phyloP scores from a whole-genome alignment of 805 yeast genomes.

The Starmerella floris region DNA sequence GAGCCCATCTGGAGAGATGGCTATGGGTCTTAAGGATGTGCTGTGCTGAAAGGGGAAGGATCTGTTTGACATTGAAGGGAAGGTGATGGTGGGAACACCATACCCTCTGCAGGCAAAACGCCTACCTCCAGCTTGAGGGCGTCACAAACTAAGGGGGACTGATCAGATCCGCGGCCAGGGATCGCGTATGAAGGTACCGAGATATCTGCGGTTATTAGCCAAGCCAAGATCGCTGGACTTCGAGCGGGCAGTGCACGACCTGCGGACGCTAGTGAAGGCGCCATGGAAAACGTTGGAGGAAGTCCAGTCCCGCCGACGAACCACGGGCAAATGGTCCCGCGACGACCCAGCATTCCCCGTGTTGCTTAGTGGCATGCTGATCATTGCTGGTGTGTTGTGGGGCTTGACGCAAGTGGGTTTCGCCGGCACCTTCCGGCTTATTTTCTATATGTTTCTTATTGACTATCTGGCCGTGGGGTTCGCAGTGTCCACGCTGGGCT shows the following conservation, averaged over 20 bases:
- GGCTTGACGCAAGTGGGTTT: conserved; percentile 62
- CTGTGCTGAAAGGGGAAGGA: too few relatives aligned
- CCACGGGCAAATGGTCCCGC: conserved; percentile 68
- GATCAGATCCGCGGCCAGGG: too few relatives aligned
- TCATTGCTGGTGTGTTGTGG: conserved; percentile 76
- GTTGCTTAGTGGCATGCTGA: conserved; percentile 50
- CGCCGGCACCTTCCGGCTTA: conserved; percentile 47
- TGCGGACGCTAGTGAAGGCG: conserved; percentile 52
- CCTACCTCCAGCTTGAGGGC: too few relatives aligned
- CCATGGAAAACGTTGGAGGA: conserved; percentile 76
- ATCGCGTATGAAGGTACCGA: conserved; percentile 22
- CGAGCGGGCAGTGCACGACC: conserved; percentile 89
- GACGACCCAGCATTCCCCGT: conserved; percentile 87
- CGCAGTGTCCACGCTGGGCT: conserved; percentile 54
- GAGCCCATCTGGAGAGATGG: too few relatives aligned
- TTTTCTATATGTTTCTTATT: conserved; percentile 69
- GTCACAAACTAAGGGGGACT: too few relatives aligned
- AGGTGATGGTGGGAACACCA: too few relatives aligned
- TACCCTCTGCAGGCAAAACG: too few relatives aligned
- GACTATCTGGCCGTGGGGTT: conserved; percentile 67
- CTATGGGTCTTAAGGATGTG: too few relatives aligned
- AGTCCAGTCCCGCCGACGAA: conserved; percentile 68
- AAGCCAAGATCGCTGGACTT: conserved; percentile 76
- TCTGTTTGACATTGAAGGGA: too few relatives aligned
- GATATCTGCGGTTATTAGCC: conserved; percentile 33